Evolutionary conservation across 2,329 filamentous ascomycete species (phyloP).

Genomic region (Fusarium brachygibbosum): DNA sequence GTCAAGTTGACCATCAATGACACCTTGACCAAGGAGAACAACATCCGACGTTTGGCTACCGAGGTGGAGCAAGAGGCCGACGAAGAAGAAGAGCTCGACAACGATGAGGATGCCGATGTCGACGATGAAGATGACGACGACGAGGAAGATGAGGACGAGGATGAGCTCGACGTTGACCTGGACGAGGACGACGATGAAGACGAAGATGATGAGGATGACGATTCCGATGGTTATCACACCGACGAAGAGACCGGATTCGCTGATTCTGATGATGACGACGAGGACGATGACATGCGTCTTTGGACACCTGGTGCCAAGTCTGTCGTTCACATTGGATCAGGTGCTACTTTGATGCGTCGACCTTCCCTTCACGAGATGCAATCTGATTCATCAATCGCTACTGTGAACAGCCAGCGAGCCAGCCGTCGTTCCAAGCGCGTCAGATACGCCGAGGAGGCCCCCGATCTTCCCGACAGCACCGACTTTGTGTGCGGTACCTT

Average conservation of each 20-base stretch:
- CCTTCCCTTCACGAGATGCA: constrained; percentile 61
- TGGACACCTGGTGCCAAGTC: constrained; percentile 65
- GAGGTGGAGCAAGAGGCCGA: constrained; percentile 93
- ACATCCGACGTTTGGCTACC: constrained; percentile 85
- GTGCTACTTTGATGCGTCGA: constrained; percentile 52
- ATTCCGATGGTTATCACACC: constrained; percentile 80
- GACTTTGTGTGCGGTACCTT: constrained; percentile 99
- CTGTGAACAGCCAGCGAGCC: constrained; percentile 56
- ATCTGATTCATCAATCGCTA: constrained; percentile 73
- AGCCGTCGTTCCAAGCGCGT: constrained; percentile 51
- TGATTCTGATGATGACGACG: constrained; percentile 75
- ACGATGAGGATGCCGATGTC: constrained; percentile 92
- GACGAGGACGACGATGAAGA: constrained; percentile 66
- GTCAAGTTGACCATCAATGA: constrained; percentile 88
- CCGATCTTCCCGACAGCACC: constrained; percentile 94
- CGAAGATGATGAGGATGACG: constrained; percentile 68
- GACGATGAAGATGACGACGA: constrained; percentile 73
- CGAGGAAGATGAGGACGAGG: constrained; percentile 60
- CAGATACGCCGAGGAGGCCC: constrained; percentile 65
- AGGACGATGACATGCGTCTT: constrained; percentile 73
- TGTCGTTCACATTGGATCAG: constrained; percentile 55
- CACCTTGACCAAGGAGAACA: constrained; percentile 89
- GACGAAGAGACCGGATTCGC: constrained; percentile 77
- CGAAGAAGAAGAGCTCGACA: constrained; percentile 73
- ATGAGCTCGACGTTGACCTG: constrained; percentile 54